Evolutionary conservation across 352 stramenopile species (phyloP).

Genomic region (Pythium phragmitis): DNA sequence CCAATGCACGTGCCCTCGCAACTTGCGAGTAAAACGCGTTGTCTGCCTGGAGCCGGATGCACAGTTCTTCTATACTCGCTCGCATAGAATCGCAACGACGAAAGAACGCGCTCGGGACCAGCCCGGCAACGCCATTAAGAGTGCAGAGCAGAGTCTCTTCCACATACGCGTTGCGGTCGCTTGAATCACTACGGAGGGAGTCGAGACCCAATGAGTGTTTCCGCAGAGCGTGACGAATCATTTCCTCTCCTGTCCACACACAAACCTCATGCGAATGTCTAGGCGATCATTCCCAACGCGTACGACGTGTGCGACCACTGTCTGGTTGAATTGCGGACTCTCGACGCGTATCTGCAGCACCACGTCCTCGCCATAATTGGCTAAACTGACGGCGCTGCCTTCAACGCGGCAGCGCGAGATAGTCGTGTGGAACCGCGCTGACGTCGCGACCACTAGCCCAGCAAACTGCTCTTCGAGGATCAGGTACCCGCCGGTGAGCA

Average conservation of each 20-base stretch:
- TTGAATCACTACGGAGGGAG: constrained; percentile 29
- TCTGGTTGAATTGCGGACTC: constrained; percentile 90
- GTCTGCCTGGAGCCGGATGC: constrained; percentile 89
- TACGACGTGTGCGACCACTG: constrained; percentile 39
- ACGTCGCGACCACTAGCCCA: constrained; percentile 90
- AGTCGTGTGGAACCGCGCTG: constrained; percentile 93
- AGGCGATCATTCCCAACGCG: constrained; percentile 1
- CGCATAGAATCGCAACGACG: constrained; percentile 31
- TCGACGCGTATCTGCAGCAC: constrained; percentile 59
- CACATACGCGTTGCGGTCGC: constrained; percentile 86
- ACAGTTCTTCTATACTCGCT: constrained; percentile 31
- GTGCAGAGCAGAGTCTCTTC: constrained; percentile 87
- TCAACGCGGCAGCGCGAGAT: constrained; percentile 27
- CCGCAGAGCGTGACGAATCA: neutral
- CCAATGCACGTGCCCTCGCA: constrained; percentile 34
- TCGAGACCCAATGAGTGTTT: neutral
- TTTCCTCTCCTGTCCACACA: neutral
- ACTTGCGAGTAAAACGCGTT: constrained; percentile 98
- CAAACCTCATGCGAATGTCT: constrained; percentile 4
- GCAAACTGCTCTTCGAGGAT: constrained; percentile 91
- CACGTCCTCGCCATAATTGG: neutral
- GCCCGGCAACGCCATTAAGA: constrained; percentile 55
- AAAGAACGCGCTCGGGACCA: constrained; percentile 29
- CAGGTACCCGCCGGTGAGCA: constrained; percentile 95
- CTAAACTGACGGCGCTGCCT: neutral